Evolutionary conservation across 441 rosid species (phyloP).

Genomic region (Erysimum pusillum): DNA sequence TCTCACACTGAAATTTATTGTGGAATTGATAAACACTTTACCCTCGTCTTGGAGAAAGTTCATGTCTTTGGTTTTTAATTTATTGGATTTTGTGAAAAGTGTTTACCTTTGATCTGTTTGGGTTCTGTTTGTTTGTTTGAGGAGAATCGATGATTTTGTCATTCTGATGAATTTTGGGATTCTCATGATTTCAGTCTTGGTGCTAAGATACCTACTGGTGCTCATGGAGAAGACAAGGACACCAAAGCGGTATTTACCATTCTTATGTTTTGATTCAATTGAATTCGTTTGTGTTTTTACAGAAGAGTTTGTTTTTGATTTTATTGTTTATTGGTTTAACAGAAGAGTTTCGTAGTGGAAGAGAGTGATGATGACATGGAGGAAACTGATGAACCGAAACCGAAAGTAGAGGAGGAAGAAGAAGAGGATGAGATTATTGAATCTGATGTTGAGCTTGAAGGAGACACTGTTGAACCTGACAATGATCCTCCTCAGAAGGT

Average conservation of each 20-base stretch:
- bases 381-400: slow-evolving; percentile 53
- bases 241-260: slow-evolving; percentile 63
- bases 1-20: background rate
- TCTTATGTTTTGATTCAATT: background rate
- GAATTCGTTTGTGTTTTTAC: slow-evolving; percentile 6
- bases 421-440: slow-evolving; percentile 82
- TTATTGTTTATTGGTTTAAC: slow-evolving; percentile 34
- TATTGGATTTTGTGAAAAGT: background rate
- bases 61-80: background rate
- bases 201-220: slow-evolving; percentile 76
- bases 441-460: slow-evolving; percentile 95
- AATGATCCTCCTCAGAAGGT: slow-evolving; percentile 98
- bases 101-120: slow-evolving; percentile 18
- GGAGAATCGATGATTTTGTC: background rate
- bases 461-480: slow-evolving; percentile 87
- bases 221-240: slow-evolving; percentile 47
- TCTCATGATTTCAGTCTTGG: slow-evolving; percentile 72
- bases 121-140: background rate
- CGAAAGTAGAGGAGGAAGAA: slow-evolving; percentile 59
- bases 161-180: background rate
- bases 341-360: slow-evolving; percentile 75
- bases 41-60: background rate
- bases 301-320: background rate
- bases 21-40: background rate
- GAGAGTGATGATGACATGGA: slow-evolving; percentile 85